Percentiles rank a stretch among this genome's conserved stretches.
These are phyloP conservation scores for Rhizopus delemar DNA, from an alignment of 371 early-diverging fungal species.

Conservation along the genomic window DNA sequence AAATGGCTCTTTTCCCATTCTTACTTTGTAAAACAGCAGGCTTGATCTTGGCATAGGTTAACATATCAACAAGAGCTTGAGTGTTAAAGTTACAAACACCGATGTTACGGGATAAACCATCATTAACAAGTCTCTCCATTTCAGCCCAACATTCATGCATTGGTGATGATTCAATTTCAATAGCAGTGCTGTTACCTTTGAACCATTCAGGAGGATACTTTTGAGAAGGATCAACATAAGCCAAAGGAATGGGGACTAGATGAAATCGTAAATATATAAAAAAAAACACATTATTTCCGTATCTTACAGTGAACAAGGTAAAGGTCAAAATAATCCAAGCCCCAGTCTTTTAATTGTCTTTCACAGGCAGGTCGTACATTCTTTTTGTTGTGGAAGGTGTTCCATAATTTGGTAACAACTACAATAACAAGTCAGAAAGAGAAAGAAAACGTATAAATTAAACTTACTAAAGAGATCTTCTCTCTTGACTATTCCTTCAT, in stretches of 20 bases:
- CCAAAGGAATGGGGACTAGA: constrained; percentile 44
- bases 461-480: constrained; percentile 45
- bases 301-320: constrained; percentile 56
- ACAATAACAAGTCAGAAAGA: constrained; percentile 3
- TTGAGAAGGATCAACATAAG: constrained; percentile 29
- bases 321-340: constrained; percentile 71
- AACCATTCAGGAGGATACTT: constrained; percentile 47
- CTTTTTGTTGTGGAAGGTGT: constrained; percentile 52
- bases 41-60: constrained; percentile 45
- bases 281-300: constrained; percentile 29
- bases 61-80: constrained; percentile 39
- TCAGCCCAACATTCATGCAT: constrained; percentile 48
- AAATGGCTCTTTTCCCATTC: background rate
- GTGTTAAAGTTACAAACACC: constrained; percentile 64
- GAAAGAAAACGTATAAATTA: background rate
- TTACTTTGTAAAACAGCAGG: constrained; percentile 43
- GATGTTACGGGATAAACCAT: constrained; percentile 47
- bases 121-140: constrained; percentile 47
- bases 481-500: constrained; percentile 59
- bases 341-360: constrained; percentile 57
- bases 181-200: constrained; percentile 20
- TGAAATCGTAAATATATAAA: constrained; percentile 41
- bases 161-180: constrained; percentile 40
- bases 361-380: constrained; percentile 48
- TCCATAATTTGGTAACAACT: constrained; percentile 75